These are phyloP conservation scores for Cynanchum wilfordii DNA, from an alignment of 257 asterid species.

Conservation along the genomic window DNA sequence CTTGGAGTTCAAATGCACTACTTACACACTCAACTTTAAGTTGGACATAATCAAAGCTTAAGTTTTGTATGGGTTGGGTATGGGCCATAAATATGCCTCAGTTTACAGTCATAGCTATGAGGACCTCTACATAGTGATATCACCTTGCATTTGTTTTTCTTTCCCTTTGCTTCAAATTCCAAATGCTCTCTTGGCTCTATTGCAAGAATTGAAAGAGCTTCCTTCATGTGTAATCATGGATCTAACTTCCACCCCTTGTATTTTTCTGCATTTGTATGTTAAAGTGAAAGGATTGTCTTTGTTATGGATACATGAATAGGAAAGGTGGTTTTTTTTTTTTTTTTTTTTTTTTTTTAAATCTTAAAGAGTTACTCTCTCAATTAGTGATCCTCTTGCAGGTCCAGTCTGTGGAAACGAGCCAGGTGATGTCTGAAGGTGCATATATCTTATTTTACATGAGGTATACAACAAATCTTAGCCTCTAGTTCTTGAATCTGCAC, in stretches of 20 bases:
- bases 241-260: neutral
- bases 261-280: neutral
- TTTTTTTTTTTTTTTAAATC: neutral
- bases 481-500: neutral
- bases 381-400: constrained; percentile 39
- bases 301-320: neutral
- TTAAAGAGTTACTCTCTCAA: neutral
- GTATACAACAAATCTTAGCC: constrained; percentile 27
- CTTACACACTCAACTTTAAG: neutral
- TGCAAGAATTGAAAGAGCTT: neutral
- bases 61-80: neutral
- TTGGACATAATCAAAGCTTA: neutral
- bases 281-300: neutral
- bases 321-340: no score
- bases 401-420: constrained; percentile 54
- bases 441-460: constrained; percentile 84
- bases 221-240: neutral
- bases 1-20: neutral
- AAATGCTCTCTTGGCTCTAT: neutral
- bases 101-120: neutral
- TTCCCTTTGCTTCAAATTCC: neutral
- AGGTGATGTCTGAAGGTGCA: constrained; percentile 82
- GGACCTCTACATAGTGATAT: neutral
- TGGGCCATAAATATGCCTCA: neutral
- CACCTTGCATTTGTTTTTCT: neutral